phyloP scores from a whole-genome alignment of 345 rosid species.

The Garcia nutans region DNA sequence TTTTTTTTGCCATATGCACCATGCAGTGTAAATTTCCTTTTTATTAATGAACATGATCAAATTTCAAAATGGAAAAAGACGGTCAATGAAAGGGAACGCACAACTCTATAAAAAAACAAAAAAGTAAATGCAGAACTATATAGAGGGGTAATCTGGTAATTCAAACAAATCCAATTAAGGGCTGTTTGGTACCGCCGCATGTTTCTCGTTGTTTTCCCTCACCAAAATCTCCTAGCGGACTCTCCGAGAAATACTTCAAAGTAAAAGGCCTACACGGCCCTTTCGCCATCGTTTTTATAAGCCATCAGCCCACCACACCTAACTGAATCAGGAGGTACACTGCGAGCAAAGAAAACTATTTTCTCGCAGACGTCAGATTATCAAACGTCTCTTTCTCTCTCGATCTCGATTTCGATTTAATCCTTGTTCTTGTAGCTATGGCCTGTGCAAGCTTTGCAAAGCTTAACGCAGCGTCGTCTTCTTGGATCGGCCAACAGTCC shows the following conservation, averaged over 20 bases:
- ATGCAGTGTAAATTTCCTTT: too few species aligned
- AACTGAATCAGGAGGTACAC: neutral
- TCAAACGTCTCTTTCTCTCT: slow-evolving; percentile 6
- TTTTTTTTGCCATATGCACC: too few species aligned
- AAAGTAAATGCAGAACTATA: neutral
- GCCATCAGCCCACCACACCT: neutral
- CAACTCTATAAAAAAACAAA: too few species aligned
- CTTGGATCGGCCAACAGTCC: slow-evolving; percentile 68
- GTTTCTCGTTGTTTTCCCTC: slow-evolving; percentile 24
- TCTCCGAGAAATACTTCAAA: slow-evolving; percentile 41
- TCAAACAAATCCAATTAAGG: neutral
- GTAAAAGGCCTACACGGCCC: neutral
- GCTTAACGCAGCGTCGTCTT: slow-evolving; percentile 61
- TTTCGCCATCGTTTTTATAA: neutral
- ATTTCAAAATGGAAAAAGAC: neutral
- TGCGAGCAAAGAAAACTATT: neutral
- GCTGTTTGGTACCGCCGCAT: slow-evolving; percentile 41
- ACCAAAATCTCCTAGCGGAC: slow-evolving; percentile 34
- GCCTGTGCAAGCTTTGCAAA: slow-evolving; percentile 75
- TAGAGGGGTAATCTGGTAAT: neutral
- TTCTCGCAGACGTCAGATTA: neutral
- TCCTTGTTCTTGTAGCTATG: slow-evolving; percentile 35
- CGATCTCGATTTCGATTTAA: neutral
- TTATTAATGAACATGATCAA: too few species aligned
- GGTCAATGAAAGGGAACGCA: neutral